Base-by-base conservation (phyloP, 768 basidiomycete species). In the Pleurotus djamor region DNA sequence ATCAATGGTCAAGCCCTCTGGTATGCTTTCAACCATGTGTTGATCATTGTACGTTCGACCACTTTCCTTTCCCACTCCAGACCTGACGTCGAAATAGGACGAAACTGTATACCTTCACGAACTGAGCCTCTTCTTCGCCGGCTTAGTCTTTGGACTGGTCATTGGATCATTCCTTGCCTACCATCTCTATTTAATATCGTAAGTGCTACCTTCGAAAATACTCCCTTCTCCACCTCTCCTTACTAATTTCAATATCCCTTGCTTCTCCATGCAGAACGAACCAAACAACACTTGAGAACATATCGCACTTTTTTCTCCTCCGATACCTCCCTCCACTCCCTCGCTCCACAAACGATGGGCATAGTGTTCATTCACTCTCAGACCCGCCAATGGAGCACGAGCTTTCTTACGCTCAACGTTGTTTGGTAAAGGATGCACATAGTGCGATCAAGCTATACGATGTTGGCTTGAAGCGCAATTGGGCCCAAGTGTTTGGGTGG, bases 221-320 rank as follows among this genome's bases (percentile, higher is more conserved):
- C 9, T 47, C 2, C 45, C 4, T 50, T 55, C 32, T 35, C 38
- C 58, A 48, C 47, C 38, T 32, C 10, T 32, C 5, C 21, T 62
- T 21, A 8, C 36, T 34, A 57, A n/a, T 2, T 16, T 12, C 13
- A 50, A 34, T 59, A 49, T 16, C 8, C 44, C 16, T 60, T 54
- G 48, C 28, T 14, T 17, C 7, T 36, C 35, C 32, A 35, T 56
- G 36, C 60, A 92, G 91, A 37, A 92, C 87, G 32, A 94, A 94
- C 68, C 90, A 93, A 73, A 93, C 92, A n/a, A 94, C 92, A 0
- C 62, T 92, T 17, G 92, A 94, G 67, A 79, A 84, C 58, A 78
- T 92, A 41, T 84, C 90, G 0, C 90, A 90, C 1, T 93, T 89
- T 69, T 69, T 89, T 32, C 77, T 94, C 12, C 77, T 94, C 52